A percentile compares a stretch with the other conserved stretches of the same genome.
These are phyloP conservation scores for Tephrocybe sp. DNA, from an alignment of 768 basidiomycete species.

Conservation along the genomic window DNA sequence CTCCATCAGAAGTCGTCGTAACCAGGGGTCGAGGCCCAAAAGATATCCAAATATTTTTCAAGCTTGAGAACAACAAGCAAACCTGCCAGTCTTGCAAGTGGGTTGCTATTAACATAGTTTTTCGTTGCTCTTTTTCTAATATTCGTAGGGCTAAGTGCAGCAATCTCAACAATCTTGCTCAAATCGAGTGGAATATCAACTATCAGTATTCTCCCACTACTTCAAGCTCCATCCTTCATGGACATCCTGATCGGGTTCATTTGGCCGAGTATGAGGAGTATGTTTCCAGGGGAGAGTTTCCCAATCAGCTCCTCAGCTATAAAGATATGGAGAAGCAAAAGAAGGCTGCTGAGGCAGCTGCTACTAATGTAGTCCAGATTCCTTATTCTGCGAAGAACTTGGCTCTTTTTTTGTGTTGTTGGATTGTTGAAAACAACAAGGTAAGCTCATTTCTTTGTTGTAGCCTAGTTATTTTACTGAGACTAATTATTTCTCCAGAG, in stretches of 20 bases:
- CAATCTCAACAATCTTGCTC: no score
- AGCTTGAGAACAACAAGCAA: no score
- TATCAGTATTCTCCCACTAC: no score
- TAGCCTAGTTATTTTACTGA: neutral
- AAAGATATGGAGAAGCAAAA: neutral
- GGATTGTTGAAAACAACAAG: neutral
- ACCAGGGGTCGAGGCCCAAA: no score
- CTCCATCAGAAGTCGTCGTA: no score
- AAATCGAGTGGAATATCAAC: no score
- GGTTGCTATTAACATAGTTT: no score
- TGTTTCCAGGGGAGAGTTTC: neutral
- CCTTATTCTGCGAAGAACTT: neutral
- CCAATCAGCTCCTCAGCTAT: neutral
- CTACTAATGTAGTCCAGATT: neutral
- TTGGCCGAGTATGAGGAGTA: neutral
- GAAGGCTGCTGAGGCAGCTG: neutral
- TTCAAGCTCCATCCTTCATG: neutral
- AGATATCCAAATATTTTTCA: no score
- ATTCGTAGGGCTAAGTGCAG: no score
- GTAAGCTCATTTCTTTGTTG: neutral
- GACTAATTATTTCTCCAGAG: neutral
- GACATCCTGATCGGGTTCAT: neutral
- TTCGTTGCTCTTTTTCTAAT: no score
- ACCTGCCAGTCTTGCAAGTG: no score
- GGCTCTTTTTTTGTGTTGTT: neutral